phyloP scores from a whole-genome alignment of 495 filamentous ascomycete species.

The Acidomyces sp. region DNA sequence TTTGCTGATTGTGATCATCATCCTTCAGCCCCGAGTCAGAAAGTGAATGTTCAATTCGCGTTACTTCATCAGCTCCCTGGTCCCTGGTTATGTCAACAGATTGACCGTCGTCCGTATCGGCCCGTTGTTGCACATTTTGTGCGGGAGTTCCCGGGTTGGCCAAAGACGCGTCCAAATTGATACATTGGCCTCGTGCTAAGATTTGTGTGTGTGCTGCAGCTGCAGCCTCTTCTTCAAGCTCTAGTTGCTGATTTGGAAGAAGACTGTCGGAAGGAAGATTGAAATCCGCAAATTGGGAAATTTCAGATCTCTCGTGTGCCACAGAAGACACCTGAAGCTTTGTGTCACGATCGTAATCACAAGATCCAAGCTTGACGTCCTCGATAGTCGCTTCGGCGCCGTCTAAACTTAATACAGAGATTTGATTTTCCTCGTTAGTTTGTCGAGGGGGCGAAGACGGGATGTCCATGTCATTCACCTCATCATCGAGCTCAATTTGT shows the following conservation, averaged over 20 bases:
- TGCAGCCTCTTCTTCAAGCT: constrained; percentile 9
- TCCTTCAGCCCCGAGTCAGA: no score
- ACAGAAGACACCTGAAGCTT: background rate
- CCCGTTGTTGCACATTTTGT: no score
- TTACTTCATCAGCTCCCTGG: background rate
- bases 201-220: no score
- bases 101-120: no score
- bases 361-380: background rate
- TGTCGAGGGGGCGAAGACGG: constrained; percentile 10
- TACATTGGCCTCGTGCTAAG: background rate
- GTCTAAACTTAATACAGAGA: background rate
- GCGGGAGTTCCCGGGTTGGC: no score
- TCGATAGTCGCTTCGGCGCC: background rate
- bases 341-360: background rate
- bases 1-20: background rate
- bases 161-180: constrained; percentile 14
- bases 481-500: background rate
- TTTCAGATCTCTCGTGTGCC: background rate
- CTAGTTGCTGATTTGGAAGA: constrained; percentile 9
- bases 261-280: constrained; percentile 12
- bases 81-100: no score
- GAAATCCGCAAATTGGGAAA: background rate
- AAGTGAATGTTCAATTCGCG: no score
- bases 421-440: background rate
- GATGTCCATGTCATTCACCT: constrained; percentile 1